phyloP scores from a whole-genome alignment of 208 protist species.

The Strigomonas galati region DNA sequence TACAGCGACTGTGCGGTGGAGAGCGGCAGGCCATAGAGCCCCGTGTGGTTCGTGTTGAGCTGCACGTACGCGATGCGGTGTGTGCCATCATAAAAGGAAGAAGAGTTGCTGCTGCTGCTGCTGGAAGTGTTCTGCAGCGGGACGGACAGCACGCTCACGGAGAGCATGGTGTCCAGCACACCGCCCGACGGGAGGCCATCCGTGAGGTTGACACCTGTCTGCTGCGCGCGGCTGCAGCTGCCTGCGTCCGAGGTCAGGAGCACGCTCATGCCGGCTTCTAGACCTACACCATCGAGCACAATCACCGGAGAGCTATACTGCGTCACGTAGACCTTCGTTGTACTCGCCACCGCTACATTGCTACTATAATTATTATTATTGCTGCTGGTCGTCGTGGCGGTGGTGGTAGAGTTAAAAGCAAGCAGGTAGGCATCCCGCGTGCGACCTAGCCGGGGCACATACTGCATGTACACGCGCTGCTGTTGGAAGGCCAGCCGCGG shows the following conservation, averaged over 20 bases:
- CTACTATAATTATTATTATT: neutral
- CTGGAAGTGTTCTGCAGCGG: conserved; percentile 7
- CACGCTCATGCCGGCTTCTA: conserved; percentile 52
- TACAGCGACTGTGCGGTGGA: conserved; percentile 1
- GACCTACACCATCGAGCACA: conserved; percentile 42
- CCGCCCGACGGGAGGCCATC: conserved; percentile 17
- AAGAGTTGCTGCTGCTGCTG: neutral
- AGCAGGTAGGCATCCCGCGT: neutral
- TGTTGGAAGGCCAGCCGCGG: conserved; percentile 20
- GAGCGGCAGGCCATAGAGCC: conserved; percentile 43
- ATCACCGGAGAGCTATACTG: conserved; percentile 65
- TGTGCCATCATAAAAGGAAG: neutral
- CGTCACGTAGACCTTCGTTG: conserved; percentile 25
- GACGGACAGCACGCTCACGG: conserved; percentile 41
- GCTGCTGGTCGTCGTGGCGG: neutral
- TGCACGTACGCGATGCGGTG: conserved; percentile 40
- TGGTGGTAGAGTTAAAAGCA: neutral
- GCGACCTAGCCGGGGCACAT: neutral
- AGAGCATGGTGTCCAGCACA: conserved; percentile 54
- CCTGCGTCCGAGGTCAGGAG: conserved; percentile 35
- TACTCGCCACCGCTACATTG: neutral
- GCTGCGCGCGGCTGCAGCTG: conserved; percentile 39
- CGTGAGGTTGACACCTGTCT: conserved; percentile 15
- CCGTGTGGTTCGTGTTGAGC: conserved; percentile 69
- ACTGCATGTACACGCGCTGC: conserved; percentile 8